Conservation (phyloP, 2,329 filamentous ascomycete genomes). For the Paraphaeosphaeria sporulosa region DNA sequence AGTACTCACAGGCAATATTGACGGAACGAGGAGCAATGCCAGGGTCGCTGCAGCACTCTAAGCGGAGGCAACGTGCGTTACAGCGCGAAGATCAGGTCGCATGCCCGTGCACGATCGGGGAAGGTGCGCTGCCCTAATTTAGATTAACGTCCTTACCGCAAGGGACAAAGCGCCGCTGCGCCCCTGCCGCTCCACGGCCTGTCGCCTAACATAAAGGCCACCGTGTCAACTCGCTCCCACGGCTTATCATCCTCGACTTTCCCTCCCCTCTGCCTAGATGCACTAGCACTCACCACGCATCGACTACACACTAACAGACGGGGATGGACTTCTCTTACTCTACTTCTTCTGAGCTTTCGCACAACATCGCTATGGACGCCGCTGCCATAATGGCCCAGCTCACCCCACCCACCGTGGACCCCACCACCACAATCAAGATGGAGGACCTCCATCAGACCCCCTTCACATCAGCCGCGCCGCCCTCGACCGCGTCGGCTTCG, state of each 20-base stretch:
- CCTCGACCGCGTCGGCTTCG: conserved; percentile 30
- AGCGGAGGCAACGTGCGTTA: conserved; percentile 14
- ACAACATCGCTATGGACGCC: conserved; percentile 34
- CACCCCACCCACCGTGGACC: conserved; percentile 31
- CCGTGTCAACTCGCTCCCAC: conserved; percentile 40
- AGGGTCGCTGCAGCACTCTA: conserved; percentile 5
- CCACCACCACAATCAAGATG: conserved; percentile 50
- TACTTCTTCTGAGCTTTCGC: conserved; percentile 23
- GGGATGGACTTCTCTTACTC: conserved; percentile 38
- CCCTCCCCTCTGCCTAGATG: conserved; percentile 42
- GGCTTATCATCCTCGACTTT: conserved; percentile 32
- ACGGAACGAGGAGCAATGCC: neutral
- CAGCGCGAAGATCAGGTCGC: conserved; percentile 11
- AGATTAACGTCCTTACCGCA: conserved; percentile 22
- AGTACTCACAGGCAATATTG: neutral
- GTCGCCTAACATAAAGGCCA: conserved; percentile 46
- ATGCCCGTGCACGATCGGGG: conserved; percentile 16
- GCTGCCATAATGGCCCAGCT: conserved; percentile 25
- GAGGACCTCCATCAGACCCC: conserved; percentile 49
- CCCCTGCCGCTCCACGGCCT: conserved; percentile 23
- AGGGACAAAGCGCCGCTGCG: conserved; percentile 21
- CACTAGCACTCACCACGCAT: conserved; percentile 34
- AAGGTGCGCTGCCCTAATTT: conserved; percentile 32
- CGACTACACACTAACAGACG: conserved; percentile 33
- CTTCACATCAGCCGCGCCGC: conserved; percentile 22